Percentiles rank a stretch among this genome's conserved stretches.
Conservation (phyloP, 331 rosid species). For the Prunus yedoensis region DNA sequence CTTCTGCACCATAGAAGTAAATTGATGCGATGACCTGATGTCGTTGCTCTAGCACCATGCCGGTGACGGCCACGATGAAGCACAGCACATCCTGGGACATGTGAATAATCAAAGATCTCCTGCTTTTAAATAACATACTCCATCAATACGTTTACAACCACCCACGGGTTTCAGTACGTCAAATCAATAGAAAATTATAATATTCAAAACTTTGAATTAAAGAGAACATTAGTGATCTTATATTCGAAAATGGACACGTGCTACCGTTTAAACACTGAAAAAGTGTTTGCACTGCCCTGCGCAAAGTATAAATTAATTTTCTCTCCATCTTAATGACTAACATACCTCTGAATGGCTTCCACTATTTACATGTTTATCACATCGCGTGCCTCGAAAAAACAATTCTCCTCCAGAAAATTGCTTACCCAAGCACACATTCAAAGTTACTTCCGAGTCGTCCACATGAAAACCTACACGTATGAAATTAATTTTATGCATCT, state of each 20-base stretch:
- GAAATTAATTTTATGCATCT: conserved; percentile 2
- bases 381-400: conserved; percentile 83
- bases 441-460: conserved; percentile 81
- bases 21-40: conserved; percentile 70
- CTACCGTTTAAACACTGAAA: too few relatives aligned
- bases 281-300: conserved; percentile 5
- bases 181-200: too few relatives aligned
- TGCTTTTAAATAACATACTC: conserved; percentile 21
- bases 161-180: neutral
- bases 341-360: conserved; percentile 62
- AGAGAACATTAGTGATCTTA: too few relatives aligned
- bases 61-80: conserved; percentile 88
- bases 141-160: conserved; percentile 14
- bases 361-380: conserved; percentile 77
- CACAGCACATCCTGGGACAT: conserved; percentile 76
- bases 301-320: neutral
- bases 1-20: conserved; percentile 92
- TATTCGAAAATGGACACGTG: too few relatives aligned
- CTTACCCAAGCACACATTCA: conserved; percentile 87
- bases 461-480: conserved; percentile 76
- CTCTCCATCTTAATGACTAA: conserved; percentile 17
- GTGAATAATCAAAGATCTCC: conserved; percentile 77
- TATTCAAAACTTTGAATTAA: too few relatives aligned
- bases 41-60: conserved; percentile 85
- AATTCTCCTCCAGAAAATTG: conserved; percentile 82